These are phyloP conservation scores for Penicillium sumatraense DNA, from an alignment of 2,329 filamentous ascomycete genomes.

Conservation along the genomic window DNA sequence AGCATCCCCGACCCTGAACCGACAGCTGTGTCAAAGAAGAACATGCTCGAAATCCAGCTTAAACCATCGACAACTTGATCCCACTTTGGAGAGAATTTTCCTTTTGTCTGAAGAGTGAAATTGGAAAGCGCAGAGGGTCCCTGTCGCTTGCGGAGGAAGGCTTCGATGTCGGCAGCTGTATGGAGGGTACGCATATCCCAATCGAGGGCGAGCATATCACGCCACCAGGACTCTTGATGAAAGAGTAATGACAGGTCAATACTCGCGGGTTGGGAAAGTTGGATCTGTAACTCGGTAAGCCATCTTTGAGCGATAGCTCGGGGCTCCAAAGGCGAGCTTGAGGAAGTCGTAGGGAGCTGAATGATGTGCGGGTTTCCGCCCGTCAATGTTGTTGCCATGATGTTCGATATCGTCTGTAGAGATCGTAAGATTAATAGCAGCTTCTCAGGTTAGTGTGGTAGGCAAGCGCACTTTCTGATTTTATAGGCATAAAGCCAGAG, in stretches of 20 bases:
- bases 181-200: slow-evolving; percentile 46
- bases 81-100: slow-evolving; percentile 35
- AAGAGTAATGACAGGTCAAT: slow-evolving; percentile 32
- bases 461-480: background rate
- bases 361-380: slow-evolving; percentile 36
- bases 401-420: background rate
- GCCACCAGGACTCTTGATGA: slow-evolving; percentile 47
- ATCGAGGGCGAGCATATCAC: slow-evolving; percentile 45
- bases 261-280: slow-evolving; percentile 23
- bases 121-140: slow-evolving; percentile 30
- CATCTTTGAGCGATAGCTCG: slow-evolving; percentile 38
- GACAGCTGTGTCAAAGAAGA: slow-evolving; percentile 44
- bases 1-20: slow-evolving; percentile 44
- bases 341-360: slow-evolving; percentile 34
- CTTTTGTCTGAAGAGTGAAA: slow-evolving; percentile 38
- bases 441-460: no score
- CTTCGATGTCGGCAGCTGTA: slow-evolving; percentile 34
- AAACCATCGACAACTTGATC: slow-evolving; percentile 36
- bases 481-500: slow-evolving; percentile 2
- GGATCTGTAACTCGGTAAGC: slow-evolving; percentile 32
- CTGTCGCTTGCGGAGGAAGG: slow-evolving; percentile 35
- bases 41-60: slow-evolving; percentile 44
- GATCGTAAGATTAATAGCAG: no score
- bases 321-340: slow-evolving; percentile 23
- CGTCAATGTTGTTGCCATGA: slow-evolving; percentile 26